Evolutionary conservation across 2,329 filamentous ascomycete genomes (phyloP), one percentile per base, ranked within the genome.

Genomic region (Aspergillus fructus): DNA sequence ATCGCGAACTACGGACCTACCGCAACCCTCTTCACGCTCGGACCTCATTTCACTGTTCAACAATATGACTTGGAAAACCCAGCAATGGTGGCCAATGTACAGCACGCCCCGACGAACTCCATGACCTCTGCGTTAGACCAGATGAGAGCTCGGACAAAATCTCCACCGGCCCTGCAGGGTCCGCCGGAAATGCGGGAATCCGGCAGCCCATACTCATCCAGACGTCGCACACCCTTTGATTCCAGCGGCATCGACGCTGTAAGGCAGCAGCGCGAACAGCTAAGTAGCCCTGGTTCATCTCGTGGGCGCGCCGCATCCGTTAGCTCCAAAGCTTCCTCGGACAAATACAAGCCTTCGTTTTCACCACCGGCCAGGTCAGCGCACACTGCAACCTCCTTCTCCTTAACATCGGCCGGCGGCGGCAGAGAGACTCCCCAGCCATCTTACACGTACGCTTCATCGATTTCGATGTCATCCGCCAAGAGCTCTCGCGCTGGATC

Each of bases 21-120:
- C 6, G 93, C 93, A n/a, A 90, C 85, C 6, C 82, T 99, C 23
- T 99, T 99, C 76, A 97, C 93, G 0, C 79, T 97, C 17, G 91
- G 93, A 1, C 87, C 88, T 41, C 91, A 93, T 65, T 88, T 93
- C 69, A 94, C 91, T 3, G 89, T 96, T 3, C 93, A 97, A 73
- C 94, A 99, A 72, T 97, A 96, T 71, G 93, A 97, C 71, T 81
- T 97, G 43, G 96, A 96, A 67, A 90, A 90, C 8, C 86, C 88
- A 7, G 84, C 90, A 12, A 85, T 97, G 79, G 90, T 97, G 27
- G 88, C 89, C 60, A 93, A 92, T 70, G 89, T 94, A 12, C 93
- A 96, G 67, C 93, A 97, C 72, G 85, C 89, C 33, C 90, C 91
- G 21, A 86, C 89, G 60, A 81, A 89, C 27, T 82, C 92, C 13